Evolutionary conservation across 2,329 filamentous ascomycete genomes (phyloP).

Genomic region (Chrysosporium keratinophilum): DNA sequence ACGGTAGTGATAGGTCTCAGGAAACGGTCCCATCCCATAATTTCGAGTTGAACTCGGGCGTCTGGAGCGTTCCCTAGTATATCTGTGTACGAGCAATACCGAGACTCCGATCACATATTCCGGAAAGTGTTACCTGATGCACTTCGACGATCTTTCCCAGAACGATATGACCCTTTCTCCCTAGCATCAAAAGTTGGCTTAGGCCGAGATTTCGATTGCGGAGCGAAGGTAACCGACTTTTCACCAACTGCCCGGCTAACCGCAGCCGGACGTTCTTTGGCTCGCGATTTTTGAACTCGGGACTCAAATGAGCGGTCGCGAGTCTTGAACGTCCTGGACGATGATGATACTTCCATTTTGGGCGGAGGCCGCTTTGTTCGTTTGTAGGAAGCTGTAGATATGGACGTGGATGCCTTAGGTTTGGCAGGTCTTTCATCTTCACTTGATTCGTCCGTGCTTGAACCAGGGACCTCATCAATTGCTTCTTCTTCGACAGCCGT

Average conservation of each 20-base stretch:
- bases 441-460: slow-evolving; percentile 31
- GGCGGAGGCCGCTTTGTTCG: slow-evolving; percentile 40
- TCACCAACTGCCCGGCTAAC: slow-evolving; percentile 36
- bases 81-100: slow-evolving; percentile 32
- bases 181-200: slow-evolving; percentile 17
- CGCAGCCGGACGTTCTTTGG: slow-evolving; percentile 26
- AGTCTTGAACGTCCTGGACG: slow-evolving; percentile 32
- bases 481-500: slow-evolving; percentile 55
- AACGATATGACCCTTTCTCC: slow-evolving; percentile 21
- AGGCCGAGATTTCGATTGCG: slow-evolving; percentile 34
- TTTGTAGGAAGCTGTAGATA: slow-evolving; percentile 48
- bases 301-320: slow-evolving; percentile 50
- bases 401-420: slow-evolving; percentile 33
- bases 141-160: slow-evolving; percentile 38
- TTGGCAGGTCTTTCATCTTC: slow-evolving; percentile 24
- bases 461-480: slow-evolving; percentile 41
- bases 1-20: too few species aligned
- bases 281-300: slow-evolving; percentile 40
- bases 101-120: slow-evolving; percentile 29
- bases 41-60: background rate
- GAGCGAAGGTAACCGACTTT: slow-evolving; percentile 52
- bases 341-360: slow-evolving; percentile 50
- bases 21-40: background rate
- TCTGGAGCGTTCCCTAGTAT: background rate
- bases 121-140: slow-evolving; percentile 42